Base-by-base conservation (phyloP, 768 basidiomycete species). In the Macrolepiota dolichaula region DNA sequence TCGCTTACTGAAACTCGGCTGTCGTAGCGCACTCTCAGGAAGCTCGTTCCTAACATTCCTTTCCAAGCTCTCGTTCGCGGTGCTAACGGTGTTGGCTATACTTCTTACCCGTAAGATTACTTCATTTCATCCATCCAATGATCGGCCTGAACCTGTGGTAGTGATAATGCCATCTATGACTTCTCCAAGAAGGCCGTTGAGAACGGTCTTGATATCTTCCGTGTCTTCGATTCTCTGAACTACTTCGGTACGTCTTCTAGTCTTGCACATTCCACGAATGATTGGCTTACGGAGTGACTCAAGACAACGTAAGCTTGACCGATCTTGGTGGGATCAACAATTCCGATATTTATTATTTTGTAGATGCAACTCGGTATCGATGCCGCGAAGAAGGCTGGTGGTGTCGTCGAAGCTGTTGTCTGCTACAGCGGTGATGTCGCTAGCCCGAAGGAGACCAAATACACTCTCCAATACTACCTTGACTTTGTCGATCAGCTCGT, bases 151-250 rank as follows among this genome's bases (percentile, higher is more conserved):
- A 63, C 50, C 22, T 24, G 25, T 56, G 22, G 51, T 64, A 94
- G 92, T 29, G 96, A 98, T 74, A 99, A 99, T 68, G 96, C 93
- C 61, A 98, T 99, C 74, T 99, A 99, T 76, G 97, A 97, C 74
- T 99, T 99, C 80, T 97, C 93, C 63, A 96, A 96, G 81, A 96
- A 96, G 74, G 97, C 97, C 24, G 96, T 99, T n/a, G 95, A 98
- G 77, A 97, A 98, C 68, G 97, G 97, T 71, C 85, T 98, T 52
- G 97, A 99, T 76, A 99, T 99, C 73, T 99, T 99, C 92, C 86
- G 97, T 70, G 94, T 99, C 56, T 99, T 99, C 68, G 97, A 99
- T 74, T 98, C 97, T 32, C 79, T 99, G 76, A 99, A 99, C 81
- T 99, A 98, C 75, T 89, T 99, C 64, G 96, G 96, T 89, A 75